These are phyloP conservation scores for Psilocybe cyanescens DNA, from an alignment of 768 basidiomycete species.

Conservation along the genomic window DNA sequence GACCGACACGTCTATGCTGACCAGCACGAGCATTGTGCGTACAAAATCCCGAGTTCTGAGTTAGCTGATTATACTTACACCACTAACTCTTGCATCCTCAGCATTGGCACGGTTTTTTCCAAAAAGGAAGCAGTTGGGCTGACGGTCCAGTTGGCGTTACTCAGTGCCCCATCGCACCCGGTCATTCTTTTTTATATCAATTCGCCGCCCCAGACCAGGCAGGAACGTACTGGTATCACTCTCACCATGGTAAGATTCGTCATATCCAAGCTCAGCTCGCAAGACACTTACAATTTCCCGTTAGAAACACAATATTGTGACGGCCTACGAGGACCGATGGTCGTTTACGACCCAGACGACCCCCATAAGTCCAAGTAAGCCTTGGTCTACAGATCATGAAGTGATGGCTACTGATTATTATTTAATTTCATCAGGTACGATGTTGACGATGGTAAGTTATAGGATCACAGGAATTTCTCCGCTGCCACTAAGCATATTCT, in stretches of 20 bases:
- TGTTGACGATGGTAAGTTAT: conserved; percentile 29
- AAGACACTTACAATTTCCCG: conserved; percentile 11
- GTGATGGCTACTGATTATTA: background rate
- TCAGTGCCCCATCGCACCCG: conserved; percentile 46
- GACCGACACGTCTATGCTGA: conserved; percentile 51
- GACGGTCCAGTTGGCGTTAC: conserved; percentile 44
- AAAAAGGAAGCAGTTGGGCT: conserved; percentile 37
- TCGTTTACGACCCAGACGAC: conserved; percentile 49
- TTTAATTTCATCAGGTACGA: background rate
- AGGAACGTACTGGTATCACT: conserved; percentile 48
- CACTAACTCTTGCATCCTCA: conserved; percentile 18
- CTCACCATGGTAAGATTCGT: conserved; percentile 31
- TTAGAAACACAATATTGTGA: conserved; percentile 57
- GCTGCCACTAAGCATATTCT: conserved; percentile 12
- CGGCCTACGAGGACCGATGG: conserved; percentile 51
- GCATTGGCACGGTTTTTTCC: conserved; percentile 52
- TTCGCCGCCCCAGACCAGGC: conserved; percentile 38
- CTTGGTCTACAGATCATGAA: background rate
- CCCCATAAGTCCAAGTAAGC: conserved; percentile 31
- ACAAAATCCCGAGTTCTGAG: background rate
- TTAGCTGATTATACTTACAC: background rate
- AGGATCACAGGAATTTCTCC: conserved; percentile 33
- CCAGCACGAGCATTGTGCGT: conserved; percentile 53
- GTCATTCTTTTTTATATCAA: conserved; percentile 43
- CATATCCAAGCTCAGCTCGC: background rate